These are phyloP conservation scores for Paramecium sexaurelia DNA, from an alignment of 73 alveolate genomes.

Conservation along the genomic window DNA sequence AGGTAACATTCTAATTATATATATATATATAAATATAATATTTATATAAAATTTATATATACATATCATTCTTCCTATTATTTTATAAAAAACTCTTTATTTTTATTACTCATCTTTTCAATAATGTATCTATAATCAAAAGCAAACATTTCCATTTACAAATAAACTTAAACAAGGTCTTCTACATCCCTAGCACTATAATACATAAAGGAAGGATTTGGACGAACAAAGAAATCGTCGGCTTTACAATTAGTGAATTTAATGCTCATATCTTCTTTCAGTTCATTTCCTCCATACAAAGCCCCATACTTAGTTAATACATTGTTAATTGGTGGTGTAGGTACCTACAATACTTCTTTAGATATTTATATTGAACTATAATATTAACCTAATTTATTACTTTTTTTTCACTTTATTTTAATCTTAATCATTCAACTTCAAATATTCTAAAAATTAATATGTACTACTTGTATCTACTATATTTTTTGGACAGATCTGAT, in stretches of 20 bases:
- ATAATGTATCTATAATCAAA: neutral
- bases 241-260: neutral
- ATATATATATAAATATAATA: neutral
- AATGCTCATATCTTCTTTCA: conserved; percentile 18
- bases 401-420: neutral
- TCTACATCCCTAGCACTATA: conserved; percentile 44
- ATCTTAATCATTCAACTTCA: neutral
- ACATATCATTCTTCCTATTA: neutral
- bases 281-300: neutral
- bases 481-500: conserved; percentile 3
- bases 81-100: neutral
- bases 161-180: conserved; percentile 27
- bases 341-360: neutral
- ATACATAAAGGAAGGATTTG: conserved; percentile 15
- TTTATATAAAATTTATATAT: neutral
- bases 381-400: neutral
- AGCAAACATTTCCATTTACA: neutral
- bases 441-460: neutral
- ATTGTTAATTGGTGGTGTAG: conserved; percentile 27
- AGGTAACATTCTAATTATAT: conserved; percentile 6
- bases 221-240: conserved; percentile 19
- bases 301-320: conserved; percentile 31
- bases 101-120: conserved; percentile 28
- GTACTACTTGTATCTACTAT: conserved; percentile 42
- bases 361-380: neutral